Conservation (phyloP, 2,329 filamentous ascomycete genomes). For the Sclerotinia trifoliorum region DNA sequence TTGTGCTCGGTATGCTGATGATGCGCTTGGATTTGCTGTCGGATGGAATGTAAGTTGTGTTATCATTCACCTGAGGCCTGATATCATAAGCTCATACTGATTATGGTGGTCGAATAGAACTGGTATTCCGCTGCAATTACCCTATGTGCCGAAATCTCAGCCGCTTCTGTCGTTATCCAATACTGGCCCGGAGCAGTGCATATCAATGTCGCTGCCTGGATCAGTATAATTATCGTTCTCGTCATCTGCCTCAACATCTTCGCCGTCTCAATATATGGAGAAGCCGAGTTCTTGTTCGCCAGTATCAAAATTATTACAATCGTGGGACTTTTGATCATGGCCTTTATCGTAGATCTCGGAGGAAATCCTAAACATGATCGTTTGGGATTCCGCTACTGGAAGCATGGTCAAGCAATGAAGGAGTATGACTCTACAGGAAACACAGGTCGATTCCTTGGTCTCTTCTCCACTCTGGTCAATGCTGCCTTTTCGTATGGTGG, state of each 20-base stretch:
- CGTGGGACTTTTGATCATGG: slow-evolving; percentile 69
- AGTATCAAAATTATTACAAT: slow-evolving; percentile 56
- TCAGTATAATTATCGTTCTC: slow-evolving; percentile 46
- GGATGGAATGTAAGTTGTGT: slow-evolving; percentile 65
- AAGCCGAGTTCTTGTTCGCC: slow-evolving; percentile 62
- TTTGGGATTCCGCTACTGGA: slow-evolving; percentile 71
- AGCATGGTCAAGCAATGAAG: slow-evolving; percentile 67
- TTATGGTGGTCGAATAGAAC: slow-evolving; percentile 27
- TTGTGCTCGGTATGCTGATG: slow-evolving; percentile 47
- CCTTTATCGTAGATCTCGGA: slow-evolving; percentile 79
- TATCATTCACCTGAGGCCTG: slow-evolving; percentile 42
- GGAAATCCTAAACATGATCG: slow-evolving; percentile 72
- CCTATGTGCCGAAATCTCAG: slow-evolving; percentile 50
- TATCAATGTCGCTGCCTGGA: slow-evolving; percentile 39
- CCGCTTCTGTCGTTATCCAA: slow-evolving; percentile 50
- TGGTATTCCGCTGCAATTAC: slow-evolving; percentile 39
- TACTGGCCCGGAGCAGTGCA: slow-evolving; percentile 44
- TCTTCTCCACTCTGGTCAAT: slow-evolving; percentile 54
- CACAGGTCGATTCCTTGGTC: slow-evolving; percentile 68
- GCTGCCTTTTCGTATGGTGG: slow-evolving; percentile 51
- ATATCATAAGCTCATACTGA: slow-evolving; percentile 19
- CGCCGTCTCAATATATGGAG: slow-evolving; percentile 57
- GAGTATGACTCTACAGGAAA: slow-evolving; percentile 60
- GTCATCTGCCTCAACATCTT: slow-evolving; percentile 53
- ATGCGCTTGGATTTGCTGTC: slow-evolving; percentile 54